These are phyloP conservation scores for Funneliformis geosporum DNA, from an alignment of 192 early-diverging fungal genomes.

Conservation along the genomic window DNA sequence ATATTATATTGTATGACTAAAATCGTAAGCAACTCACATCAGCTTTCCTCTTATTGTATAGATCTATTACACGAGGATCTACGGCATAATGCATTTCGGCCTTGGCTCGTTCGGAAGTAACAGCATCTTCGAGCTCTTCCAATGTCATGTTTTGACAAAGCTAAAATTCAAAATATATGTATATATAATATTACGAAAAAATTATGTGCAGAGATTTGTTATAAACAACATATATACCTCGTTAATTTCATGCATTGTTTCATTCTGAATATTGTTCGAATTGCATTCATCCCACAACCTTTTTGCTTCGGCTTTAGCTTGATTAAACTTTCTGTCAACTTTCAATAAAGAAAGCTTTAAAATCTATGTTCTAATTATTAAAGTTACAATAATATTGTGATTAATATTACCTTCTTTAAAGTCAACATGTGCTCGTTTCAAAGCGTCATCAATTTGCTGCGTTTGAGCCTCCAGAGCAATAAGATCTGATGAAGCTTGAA, in stretches of 20 bases:
- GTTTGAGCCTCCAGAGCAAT: slow-evolving; percentile 35
- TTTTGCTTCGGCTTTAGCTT: slow-evolving; percentile 49
- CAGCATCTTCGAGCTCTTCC: slow-evolving; percentile 67
- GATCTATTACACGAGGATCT: slow-evolving; percentile 62
- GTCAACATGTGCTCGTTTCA: slow-evolving; percentile 43
- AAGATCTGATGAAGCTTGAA: slow-evolving; percentile 38
- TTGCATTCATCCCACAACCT: slow-evolving; percentile 55
- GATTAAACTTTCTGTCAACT: slow-evolving; percentile 46
- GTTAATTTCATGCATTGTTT: slow-evolving; percentile 54
- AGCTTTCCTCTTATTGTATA: slow-evolving; percentile 64
- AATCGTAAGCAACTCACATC: slow-evolving; percentile 43
- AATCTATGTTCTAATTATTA: neutral
- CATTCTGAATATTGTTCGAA: slow-evolving; percentile 53
- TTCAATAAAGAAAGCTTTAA: neutral
- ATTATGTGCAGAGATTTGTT: neutral
- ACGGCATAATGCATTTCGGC: slow-evolving; percentile 53
- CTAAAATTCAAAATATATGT: slow-evolving; percentile 22
- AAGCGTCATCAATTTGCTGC: slow-evolving; percentile 39
- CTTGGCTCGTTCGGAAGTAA: slow-evolving; percentile 55
- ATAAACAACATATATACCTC: slow-evolving; percentile 35
- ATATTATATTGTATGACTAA: neutral
- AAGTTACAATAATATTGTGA: neutral
- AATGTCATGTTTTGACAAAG: slow-evolving; percentile 43
- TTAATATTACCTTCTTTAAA: slow-evolving; percentile 37
- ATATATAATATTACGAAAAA: neutral